Base-by-base conservation (phyloP, 2,329 filamentous ascomycete genomes). In the Nemania serpens region DNA sequence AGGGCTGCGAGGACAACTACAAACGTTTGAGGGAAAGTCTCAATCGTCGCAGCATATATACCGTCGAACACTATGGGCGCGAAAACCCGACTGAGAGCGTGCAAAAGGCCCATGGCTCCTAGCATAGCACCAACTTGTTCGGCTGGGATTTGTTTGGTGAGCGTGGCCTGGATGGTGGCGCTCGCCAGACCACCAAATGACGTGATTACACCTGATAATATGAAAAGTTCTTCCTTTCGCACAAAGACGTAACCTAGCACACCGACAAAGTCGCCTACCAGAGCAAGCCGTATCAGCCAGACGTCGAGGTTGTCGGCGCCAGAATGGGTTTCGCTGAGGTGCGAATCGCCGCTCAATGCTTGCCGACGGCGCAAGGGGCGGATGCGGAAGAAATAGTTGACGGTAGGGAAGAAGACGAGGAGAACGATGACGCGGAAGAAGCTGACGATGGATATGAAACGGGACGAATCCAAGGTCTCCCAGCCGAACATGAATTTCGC, bases 131-230 rank as follows among this genome's bases (percentile, higher is more conserved):
- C 95, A 0, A 95, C 89, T 48, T 85, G 85, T 65, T 95, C 90
- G 0, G 87, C 82, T 0, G 93, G 91, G 0, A 98, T 89, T 74
- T 98, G 95, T 73, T 97, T 98, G 18, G 93, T 97, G 52, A 97
- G 79, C 0, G 90, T 85, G 1, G 91, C 89, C 71, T 96, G 92
- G 51, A 96, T 81, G 0, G 91, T 95, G 1, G 95, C 93, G 37
- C 89, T 89, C 0, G 90, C 93, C 47, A 98, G 88, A 1, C 93
- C 93, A 22, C 94, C 94, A 41, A 96, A 77, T 0, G 91, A 84
- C 1, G 91, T 89, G 17, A 93, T 69, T 46, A 91, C 80, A 49
- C 91, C 94, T 17, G 88, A 89, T 0, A 86, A 64, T 3, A 91
- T 83, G 74, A 97, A 95, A 0, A 91, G 66, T 0, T 79, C 75